Evolutionary conservation across 768 basidiomycete genomes (phyloP).

Genomic region (Boletus coccyginus): DNA sequence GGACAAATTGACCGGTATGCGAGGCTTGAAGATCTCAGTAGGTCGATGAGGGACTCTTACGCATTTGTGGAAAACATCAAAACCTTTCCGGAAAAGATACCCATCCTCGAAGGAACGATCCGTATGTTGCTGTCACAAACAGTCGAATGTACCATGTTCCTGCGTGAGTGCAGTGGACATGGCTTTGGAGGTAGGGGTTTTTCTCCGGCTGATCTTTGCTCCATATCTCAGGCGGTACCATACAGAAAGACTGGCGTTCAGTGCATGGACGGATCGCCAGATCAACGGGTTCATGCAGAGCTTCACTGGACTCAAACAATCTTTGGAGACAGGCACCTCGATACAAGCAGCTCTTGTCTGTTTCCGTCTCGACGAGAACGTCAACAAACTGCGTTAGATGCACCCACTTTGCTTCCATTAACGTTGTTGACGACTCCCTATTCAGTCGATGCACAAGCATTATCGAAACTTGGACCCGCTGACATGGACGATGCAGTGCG

Average conservation of each 20-base stretch:
- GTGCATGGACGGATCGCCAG: slow-evolving; percentile 22
- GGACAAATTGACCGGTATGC: slow-evolving; percentile 27
- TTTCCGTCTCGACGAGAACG: slow-evolving; percentile 29
- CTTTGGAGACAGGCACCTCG: slow-evolving; percentile 23
- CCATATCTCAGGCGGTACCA: slow-evolving; percentile 1
- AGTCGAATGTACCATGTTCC: slow-evolving; percentile 36
- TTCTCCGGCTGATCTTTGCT: not conserved
- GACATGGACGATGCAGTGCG: slow-evolving; percentile 29
- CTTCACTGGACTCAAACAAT: slow-evolving; percentile 25
- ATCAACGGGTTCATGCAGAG: slow-evolving; percentile 19
- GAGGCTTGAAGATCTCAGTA: slow-evolving; percentile 25
- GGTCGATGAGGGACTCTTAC: slow-evolving; percentile 32
- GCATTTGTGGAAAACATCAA: slow-evolving; percentile 31
- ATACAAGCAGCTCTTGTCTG: slow-evolving; percentile 26
- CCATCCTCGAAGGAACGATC: slow-evolving; percentile 27
- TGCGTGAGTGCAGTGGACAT: slow-evolving; percentile 34
- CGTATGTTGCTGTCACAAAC: slow-evolving; percentile 30
- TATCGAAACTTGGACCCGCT: slow-evolving; percentile 26
- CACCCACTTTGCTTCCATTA: not conserved
- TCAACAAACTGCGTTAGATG: slow-evolving; percentile 24
- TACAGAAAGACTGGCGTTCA: slow-evolving; percentile 16
- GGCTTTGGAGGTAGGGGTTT: slow-evolving; percentile 32
- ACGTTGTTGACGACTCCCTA: not conserved
- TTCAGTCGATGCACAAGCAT: slow-evolving; percentile 19
- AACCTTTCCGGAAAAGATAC: slow-evolving; percentile 27